Evolutionary conservation across 352 stramenopile species (phyloP), one percentile per base, ranked within the genome.

Genomic region (Elongisporangium prolatum): DNA sequence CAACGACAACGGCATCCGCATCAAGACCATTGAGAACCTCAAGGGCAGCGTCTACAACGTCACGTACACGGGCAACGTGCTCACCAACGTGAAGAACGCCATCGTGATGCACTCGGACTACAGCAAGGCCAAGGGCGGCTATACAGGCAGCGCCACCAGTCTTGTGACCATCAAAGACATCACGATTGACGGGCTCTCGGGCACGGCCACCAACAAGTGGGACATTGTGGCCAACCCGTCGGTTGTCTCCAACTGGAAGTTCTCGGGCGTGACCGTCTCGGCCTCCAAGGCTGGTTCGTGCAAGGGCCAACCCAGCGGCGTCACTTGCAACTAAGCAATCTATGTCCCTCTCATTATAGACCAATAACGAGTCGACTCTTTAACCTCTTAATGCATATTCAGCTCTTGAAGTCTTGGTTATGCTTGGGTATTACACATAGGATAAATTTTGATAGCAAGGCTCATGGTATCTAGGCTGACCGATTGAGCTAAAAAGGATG

Each of bases 141-240:
- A n/a, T n/a, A n/a, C n/a, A n/a, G n/a, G n/a, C n/a, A n/a, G n/a
- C n/a, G n/a, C n/a, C n/a, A n/a, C n/a, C n/a, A n/a, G n/a, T n/a
- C n/a, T n/a, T n/a, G n/a, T n/a, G n/a, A n/a, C n/a, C n/a, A n/a
- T n/a, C n/a, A n/a, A n/a, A n/a, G n/a, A n/a, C n/a, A n/a, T n/a
- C n/a, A n/a, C n/a, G n/a, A n/a, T n/a, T n/a, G n/a, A n/a, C n/a
- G 24, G 24, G 3, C 24, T 34, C 28, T 38, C 34, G 34, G 59
- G 48, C 48, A 54, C 59, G 34, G 59, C 53, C 20, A 61, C 59
- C 8, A 52, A 60, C 22, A 6, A 54, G 48, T 61, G 50, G 37
- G 54, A 65, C 22, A 48, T 65, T 9, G 4, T 61, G 3, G 48
- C 21, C 37, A 65, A 61, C 60, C 60, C 48, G 16, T 55, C 14